Base-by-base conservation (phyloP, 2,329 filamentous ascomycete species). In the Epichloe sylvatica region DNA sequence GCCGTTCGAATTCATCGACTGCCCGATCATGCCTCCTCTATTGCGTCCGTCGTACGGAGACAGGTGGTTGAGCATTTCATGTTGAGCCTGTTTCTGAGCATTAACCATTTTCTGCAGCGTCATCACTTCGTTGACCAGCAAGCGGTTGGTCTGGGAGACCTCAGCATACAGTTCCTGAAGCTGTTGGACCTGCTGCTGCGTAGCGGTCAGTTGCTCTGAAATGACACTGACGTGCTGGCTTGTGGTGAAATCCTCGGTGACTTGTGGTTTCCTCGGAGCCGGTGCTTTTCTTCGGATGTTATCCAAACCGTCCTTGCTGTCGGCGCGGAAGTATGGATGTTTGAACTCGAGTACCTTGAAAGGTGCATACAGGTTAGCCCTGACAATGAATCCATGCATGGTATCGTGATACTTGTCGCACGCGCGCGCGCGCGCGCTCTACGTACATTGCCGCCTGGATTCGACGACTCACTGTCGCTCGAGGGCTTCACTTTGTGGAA, bases 211-310 rank as follows among this genome's bases (percentile, higher is more conserved):
- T 58, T 94, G 89, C 59, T 88, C 86, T 64, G 88, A 91, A 59
- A 96, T 78, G 56, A 95, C 77, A 55, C 91, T 85, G 62, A 95
- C 84, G 64, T 96, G 91, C 63, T 94, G 89, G 23, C 82, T 83
- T 1, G 88, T 85, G 23, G 86, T 80, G 50, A 86, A 82, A 47
- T 95, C 89, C 50, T 82, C 83, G 17, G 72, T 64, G 11, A 71
- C 70, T 56, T 78, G 77, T 3, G 75, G 67, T 64, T 96, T 97
- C 56, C 91, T 76, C 3, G 91, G 86, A 2, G 91, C 89, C 0
- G 92, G 92, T 2, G 92, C 91, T 70, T 98, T 98, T 58, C 92
- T 78, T 60, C 89, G 81, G 61, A 98, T 98, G 58, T 96, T 97
- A 62, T 98, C 92, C 45, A 98, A 75, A 43, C 89, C 92, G 63